Percentiles rank a stretch among this genome's conserved stretches.
These are phyloP conservation scores for Pseudevernia furfuracea DNA, from an alignment of 495 filamentous ascomycete genomes.

Conservation along the genomic window DNA sequence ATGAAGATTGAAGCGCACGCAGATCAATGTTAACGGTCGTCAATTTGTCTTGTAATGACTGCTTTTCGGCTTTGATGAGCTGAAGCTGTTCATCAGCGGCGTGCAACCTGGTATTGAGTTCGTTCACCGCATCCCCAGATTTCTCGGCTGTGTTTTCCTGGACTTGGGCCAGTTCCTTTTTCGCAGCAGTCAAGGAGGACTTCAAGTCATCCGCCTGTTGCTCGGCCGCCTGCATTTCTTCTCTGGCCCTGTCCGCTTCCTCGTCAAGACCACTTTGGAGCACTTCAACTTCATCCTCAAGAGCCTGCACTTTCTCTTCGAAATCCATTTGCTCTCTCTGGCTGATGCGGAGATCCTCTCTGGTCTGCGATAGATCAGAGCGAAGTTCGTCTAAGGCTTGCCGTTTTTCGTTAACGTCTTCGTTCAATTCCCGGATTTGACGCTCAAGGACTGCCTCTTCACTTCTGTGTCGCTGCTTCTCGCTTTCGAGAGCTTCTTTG, in stretches of 20 bases:
- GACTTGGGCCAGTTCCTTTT: slow-evolving; percentile 20
- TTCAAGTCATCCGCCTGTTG: slow-evolving; percentile 45
- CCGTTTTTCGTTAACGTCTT: slow-evolving; percentile 49
- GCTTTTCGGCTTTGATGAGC: slow-evolving; percentile 49
- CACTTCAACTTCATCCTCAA: slow-evolving; percentile 76
- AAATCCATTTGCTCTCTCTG: slow-evolving; percentile 56
- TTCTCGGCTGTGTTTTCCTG: slow-evolving; percentile 25
- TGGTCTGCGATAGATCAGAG: slow-evolving; percentile 51
- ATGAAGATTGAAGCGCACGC: slow-evolving; percentile 45
- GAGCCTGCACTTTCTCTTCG: slow-evolving; percentile 58
- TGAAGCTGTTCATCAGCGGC: slow-evolving; percentile 44
- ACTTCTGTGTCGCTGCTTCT: slow-evolving; percentile 48
- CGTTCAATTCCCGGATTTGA: slow-evolving; percentile 51
- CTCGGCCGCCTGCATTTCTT: slow-evolving; percentile 42
- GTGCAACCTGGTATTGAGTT: slow-evolving; percentile 23
- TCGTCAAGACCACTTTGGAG: slow-evolving; percentile 68
- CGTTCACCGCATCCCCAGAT: slow-evolving; percentile 21
- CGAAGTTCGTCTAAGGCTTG: slow-evolving; percentile 46
- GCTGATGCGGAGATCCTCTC: slow-evolving; percentile 61
- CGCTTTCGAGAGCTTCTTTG: slow-evolving; percentile 54
- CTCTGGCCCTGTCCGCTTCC: slow-evolving; percentile 57
- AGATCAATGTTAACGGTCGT: slow-evolving; percentile 54
- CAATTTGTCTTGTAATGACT: slow-evolving; percentile 55
- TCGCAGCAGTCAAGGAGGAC: slow-evolving; percentile 38
- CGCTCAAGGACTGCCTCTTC: slow-evolving; percentile 48